Evolutionary conservation across 2,329 filamentous ascomycete genomes (phyloP).

Genomic region (Neofusicoccum umdonicola): DNA sequence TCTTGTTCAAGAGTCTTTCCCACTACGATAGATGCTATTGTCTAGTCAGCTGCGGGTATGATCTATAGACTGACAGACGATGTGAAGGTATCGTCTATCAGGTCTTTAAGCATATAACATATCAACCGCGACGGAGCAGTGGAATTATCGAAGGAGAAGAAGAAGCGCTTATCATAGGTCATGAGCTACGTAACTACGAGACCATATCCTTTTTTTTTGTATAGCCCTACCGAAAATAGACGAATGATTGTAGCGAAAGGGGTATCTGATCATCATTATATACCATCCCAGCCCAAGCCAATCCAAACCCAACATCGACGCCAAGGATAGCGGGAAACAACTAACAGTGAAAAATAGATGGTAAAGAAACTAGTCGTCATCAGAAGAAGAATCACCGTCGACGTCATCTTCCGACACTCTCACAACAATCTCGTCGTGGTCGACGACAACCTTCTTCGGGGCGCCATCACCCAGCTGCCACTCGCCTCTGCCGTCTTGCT

Average conservation of each 20-base stretch:
- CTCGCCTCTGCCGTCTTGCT: slow-evolving; percentile 23
- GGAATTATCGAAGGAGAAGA: too few relatives aligned
- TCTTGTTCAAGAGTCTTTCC: too few relatives aligned
- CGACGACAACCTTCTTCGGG: not conserved
- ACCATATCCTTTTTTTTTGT: not conserved
- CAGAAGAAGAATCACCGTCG: not conserved
- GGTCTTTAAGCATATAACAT: too few relatives aligned
- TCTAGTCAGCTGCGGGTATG: too few relatives aligned
- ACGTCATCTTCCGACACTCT: not conserved
- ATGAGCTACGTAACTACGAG: not conserved
- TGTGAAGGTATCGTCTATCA: too few relatives aligned
- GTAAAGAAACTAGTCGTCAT: not conserved
- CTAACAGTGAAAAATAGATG: not conserved
- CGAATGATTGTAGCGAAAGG: slow-evolving; percentile 11
- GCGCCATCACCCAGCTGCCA: slow-evolving; percentile 36
- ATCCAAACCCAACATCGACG: not conserved
- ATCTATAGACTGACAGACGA: too few relatives aligned
- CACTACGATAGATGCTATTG: too few relatives aligned
- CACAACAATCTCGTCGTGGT: not conserved
- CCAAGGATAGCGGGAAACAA: not conserved
- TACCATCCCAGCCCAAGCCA: not conserved
- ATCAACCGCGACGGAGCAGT: too few relatives aligned
- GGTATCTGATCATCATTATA: slow-evolving; percentile 14
- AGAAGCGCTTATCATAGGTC: not conserved
- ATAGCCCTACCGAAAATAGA: not conserved